Evolutionary conservation across 495 filamentous ascomycete species (phyloP).

Genomic region (Penicillium goetzii): DNA sequence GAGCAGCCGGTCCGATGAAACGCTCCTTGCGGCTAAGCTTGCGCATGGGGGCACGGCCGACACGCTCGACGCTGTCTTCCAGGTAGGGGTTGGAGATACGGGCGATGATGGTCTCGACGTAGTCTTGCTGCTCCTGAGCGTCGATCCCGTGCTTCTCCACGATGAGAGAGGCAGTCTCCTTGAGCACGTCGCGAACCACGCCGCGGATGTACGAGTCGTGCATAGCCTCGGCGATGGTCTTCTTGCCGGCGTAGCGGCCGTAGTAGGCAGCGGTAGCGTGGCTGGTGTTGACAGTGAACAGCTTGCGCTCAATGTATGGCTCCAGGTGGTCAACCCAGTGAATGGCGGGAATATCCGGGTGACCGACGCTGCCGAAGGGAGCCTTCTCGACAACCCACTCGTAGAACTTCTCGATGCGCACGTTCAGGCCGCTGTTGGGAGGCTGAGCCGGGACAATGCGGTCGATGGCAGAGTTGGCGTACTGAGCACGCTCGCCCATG

Average conservation of each 20-base stretch:
- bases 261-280: constrained; percentile 98
- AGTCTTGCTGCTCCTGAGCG: constrained; percentile 76
- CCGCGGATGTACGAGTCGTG: constrained; percentile 68
- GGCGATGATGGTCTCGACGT: constrained; percentile 87
- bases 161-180: constrained; percentile 84
- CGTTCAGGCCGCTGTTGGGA: constrained; percentile 76
- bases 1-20: constrained; percentile 88
- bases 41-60: constrained; percentile 90
- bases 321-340: constrained; percentile 88
- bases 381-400: constrained; percentile 94
- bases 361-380: constrained; percentile 68
- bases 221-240: constrained; percentile 84
- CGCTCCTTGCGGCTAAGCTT: constrained; percentile 93
- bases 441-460: constrained; percentile 92
- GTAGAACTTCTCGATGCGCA: constrained; percentile 96
- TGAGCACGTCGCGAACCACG: constrained; percentile 73
- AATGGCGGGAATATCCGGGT: constrained; percentile 81
- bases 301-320: constrained; percentile 98
- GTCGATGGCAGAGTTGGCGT: constrained; percentile 97
- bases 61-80: constrained; percentile 90
- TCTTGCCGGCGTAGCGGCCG: constrained; percentile 80
- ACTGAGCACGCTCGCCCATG: constrained; percentile 69
- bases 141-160: constrained; percentile 81
- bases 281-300: constrained; percentile 98
- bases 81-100: constrained; percentile 96